Evolutionary conservation across 345 rosid species (phyloP).

Genomic region (Geranium rotundifolium): DNA sequence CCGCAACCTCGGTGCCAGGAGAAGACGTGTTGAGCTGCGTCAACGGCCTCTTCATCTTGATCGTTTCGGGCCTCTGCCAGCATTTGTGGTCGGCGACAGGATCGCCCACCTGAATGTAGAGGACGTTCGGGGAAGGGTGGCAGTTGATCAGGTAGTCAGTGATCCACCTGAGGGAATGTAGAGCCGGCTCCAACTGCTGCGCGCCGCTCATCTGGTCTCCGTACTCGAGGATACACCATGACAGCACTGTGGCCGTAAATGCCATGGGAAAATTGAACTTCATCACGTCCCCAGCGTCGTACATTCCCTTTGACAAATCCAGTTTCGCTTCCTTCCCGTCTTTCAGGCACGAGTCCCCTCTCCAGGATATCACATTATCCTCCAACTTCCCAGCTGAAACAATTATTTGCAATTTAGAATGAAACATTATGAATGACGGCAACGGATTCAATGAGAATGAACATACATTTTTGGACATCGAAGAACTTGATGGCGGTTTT

Average conservation of each 20-base stretch:
- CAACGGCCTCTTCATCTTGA: slow-evolving; percentile 46
- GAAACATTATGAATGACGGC: background rate
- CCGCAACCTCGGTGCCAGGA: slow-evolving; percentile 85
- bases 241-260: slow-evolving; percentile 67
- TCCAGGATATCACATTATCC: slow-evolving; percentile 55
- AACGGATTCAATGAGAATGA: background rate
- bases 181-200: slow-evolving; percentile 38
- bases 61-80: slow-evolving; percentile 57
- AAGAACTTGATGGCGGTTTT: slow-evolving; percentile 40
- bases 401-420: background rate
- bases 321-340: slow-evolving; percentile 52
- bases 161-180: slow-evolving; percentile 53
- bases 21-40: slow-evolving; percentile 39
- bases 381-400: slow-evolving; percentile 69
- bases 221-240: slow-evolving; percentile 86
- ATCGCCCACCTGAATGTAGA: slow-evolving; percentile 59
- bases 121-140: slow-evolving; percentile 35
- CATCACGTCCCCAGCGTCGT: slow-evolving; percentile 84
- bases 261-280: slow-evolving; percentile 95
- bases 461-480: slow-evolving; percentile 44
- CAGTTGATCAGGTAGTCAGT: slow-evolving; percentile 49
- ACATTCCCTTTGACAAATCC: slow-evolving; percentile 73
- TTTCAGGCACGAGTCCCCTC: slow-evolving; percentile 64
- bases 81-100: slow-evolving; percentile 42
- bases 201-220: slow-evolving; percentile 58